Conservation (phyloP, 768 basidiomycete genomes). For the Lactarius evosmus region DNA sequence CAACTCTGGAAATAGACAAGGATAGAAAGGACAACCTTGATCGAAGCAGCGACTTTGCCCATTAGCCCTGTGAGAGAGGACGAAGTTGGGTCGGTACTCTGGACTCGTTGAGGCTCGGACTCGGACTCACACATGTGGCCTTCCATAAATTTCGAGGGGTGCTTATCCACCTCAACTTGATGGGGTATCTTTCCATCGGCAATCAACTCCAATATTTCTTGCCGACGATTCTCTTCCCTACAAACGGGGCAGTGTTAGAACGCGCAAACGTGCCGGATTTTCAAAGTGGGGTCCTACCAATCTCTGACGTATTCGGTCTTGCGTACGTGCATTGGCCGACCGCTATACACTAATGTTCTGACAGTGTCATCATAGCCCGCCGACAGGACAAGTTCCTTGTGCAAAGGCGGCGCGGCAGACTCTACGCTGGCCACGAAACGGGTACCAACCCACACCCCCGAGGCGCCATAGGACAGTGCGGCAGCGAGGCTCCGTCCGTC, state of each 20-base stretch:
- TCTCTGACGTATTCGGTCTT: slow-evolving; percentile 75
- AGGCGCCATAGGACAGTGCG: slow-evolving; percentile 71
- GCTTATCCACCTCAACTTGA: slow-evolving; percentile 62
- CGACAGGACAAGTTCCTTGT: slow-evolving; percentile 63
- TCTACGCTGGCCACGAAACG: slow-evolving; percentile 82
- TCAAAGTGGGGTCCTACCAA: slow-evolving; percentile 46
- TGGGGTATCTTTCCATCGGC: slow-evolving; percentile 71
- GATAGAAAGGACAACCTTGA: slow-evolving; percentile 39
- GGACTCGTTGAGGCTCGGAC: neutral
- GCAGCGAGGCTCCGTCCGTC: slow-evolving; percentile 81
- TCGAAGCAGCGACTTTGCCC: slow-evolving; percentile 74
- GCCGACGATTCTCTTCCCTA: slow-evolving; percentile 60
- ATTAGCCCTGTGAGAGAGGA: slow-evolving; percentile 54
- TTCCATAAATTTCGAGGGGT: slow-evolving; percentile 62
- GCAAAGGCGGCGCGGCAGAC: slow-evolving; percentile 71
- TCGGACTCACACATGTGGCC: slow-evolving; percentile 55
- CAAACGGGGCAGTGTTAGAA: neutral
- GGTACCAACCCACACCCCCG: slow-evolving; percentile 86
- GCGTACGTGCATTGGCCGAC: slow-evolving; percentile 78
- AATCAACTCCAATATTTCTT: slow-evolving; percentile 58
- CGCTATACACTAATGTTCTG: slow-evolving; percentile 71
- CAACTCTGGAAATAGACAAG: neutral
- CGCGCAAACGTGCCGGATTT: neutral
- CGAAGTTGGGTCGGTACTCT: neutral
- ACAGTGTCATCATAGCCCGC: slow-evolving; percentile 75